phyloP scores from a whole-genome alignment of 2,329 filamentous ascomycete genomes.

The Cladosporium phlei region DNA sequence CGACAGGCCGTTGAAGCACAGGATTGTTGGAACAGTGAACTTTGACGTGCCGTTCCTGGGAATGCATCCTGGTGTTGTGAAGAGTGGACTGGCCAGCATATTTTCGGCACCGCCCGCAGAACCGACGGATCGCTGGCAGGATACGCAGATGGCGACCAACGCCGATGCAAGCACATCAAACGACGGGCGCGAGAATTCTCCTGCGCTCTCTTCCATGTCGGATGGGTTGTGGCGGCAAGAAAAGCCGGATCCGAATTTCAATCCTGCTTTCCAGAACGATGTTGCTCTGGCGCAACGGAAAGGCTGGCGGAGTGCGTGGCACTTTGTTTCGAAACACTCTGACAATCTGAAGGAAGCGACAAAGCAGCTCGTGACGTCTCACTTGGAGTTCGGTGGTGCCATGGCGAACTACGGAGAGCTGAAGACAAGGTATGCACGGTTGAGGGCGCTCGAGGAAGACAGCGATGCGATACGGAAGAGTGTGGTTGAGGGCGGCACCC shows the following conservation, averaged over 20 bases:
- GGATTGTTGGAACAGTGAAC: slow-evolving; percentile 73
- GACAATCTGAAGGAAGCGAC: slow-evolving; percentile 67
- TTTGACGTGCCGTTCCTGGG: slow-evolving; percentile 85
- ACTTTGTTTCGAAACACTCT: slow-evolving; percentile 78
- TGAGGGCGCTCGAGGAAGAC: slow-evolving; percentile 68
- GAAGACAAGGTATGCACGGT: slow-evolving; percentile 61
- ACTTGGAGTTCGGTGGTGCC: slow-evolving; percentile 76
- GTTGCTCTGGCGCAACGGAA: slow-evolving; percentile 63
- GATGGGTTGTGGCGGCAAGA: slow-evolving; percentile 27
- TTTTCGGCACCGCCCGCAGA: slow-evolving; percentile 53
- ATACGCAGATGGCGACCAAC: background rate
- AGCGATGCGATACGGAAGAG: slow-evolving; percentile 47
- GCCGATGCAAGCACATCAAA: background rate
- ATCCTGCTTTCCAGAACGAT: slow-evolving; percentile 73
- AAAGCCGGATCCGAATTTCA: slow-evolving; percentile 58
- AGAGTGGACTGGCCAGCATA: slow-evolving; percentile 74
- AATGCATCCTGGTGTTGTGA: slow-evolving; percentile 80
- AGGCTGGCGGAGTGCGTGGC: slow-evolving; percentile 61
- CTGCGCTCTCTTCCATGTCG: background rate
- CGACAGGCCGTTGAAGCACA: slow-evolving; percentile 58
- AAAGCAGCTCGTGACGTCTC: slow-evolving; percentile 68
- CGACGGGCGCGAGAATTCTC: background rate
- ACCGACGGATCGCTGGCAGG: slow-evolving; percentile 20
- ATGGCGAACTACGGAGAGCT: slow-evolving; percentile 72
- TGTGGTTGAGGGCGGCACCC: slow-evolving; percentile 25